These are phyloP conservation scores for Saussurea involucrata DNA, from an alignment of 129 eudicot genomes.

Conservation along the genomic window DNA sequence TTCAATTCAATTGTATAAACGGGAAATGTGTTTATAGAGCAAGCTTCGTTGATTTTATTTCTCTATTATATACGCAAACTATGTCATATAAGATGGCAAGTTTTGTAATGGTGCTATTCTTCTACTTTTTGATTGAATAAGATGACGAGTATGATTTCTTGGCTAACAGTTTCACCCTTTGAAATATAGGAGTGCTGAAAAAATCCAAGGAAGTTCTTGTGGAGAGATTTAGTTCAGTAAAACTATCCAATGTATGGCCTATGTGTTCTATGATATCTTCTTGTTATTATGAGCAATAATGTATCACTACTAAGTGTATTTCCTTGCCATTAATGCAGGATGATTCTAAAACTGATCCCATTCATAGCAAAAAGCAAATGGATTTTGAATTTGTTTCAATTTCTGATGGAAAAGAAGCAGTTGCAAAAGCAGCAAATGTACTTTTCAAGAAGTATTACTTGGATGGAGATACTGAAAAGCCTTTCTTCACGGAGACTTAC, in stretches of 20 bases:
- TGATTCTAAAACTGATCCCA: conserved; percentile 17
- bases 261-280: conserved; percentile 10
- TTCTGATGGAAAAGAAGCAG: conserved; percentile 76
- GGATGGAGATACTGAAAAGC: conserved; percentile 33
- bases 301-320: background rate
- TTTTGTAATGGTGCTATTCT: background rate
- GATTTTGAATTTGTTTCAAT: conserved; percentile 60
- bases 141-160: background rate
- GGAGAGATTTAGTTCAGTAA: conserved; percentile 36
- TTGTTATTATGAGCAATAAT: background rate
- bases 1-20: background rate
- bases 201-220: conserved; percentile 50
- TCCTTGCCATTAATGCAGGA: conserved; percentile 41
- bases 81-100: background rate
- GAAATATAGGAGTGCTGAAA: conserved; percentile 69
- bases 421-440: conserved; percentile 72
- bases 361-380: conserved; percentile 28
- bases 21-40: background rate
- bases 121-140: background rate
- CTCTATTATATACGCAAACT: background rate
- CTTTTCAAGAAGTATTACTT: conserved; percentile 58
- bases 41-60: background rate
- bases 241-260: conserved; percentile 39
- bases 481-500: conserved; percentile 55
- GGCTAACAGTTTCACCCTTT: conserved; percentile 1